These are phyloP conservation scores for Tolypocladium tundrense DNA, from an alignment of 2,329 filamentous ascomycete species.

Conservation along the genomic window DNA sequence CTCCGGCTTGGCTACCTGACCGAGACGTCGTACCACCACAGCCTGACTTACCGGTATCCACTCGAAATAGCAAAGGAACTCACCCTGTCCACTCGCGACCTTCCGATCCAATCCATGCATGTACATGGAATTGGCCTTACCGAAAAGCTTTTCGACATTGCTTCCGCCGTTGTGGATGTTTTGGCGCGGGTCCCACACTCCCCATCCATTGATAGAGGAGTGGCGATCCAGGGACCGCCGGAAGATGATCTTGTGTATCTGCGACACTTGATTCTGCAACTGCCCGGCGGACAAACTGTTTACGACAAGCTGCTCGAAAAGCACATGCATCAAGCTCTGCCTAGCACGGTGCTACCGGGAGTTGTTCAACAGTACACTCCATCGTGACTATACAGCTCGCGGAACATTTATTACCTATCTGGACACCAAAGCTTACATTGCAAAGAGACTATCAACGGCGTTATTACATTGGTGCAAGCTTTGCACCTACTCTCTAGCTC, in stretches of 20 bases:
- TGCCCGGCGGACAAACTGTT: conserved; percentile 26
- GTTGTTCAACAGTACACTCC: not conserved
- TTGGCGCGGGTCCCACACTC: conserved; percentile 28
- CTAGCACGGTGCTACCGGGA: conserved; percentile 4
- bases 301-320: conserved; percentile 29
- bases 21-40: conserved; percentile 18
- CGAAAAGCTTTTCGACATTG: conserved; percentile 35
- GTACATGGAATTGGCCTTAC: conserved; percentile 35
- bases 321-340: conserved; percentile 26
- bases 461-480: not conserved
- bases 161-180: conserved; percentile 33
- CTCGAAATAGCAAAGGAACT: conserved; percentile 30
- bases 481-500: not conserved
- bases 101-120: conserved; percentile 26
- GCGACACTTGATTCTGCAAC: conserved; percentile 22
- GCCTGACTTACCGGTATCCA: conserved; percentile 31
- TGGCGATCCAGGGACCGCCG: conserved; percentile 15
- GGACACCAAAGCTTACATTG: not conserved
- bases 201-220: conserved; percentile 13
- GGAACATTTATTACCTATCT: not conserved
- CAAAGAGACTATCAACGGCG: not conserved
- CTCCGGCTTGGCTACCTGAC: conserved; percentile 30
- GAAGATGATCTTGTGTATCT: conserved; percentile 28
- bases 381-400: not conserved
- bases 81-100: conserved; percentile 24